These are phyloP conservation scores for Mycena capillaripes DNA, from an alignment of 768 basidiomycete genomes.

Conservation along the genomic window DNA sequence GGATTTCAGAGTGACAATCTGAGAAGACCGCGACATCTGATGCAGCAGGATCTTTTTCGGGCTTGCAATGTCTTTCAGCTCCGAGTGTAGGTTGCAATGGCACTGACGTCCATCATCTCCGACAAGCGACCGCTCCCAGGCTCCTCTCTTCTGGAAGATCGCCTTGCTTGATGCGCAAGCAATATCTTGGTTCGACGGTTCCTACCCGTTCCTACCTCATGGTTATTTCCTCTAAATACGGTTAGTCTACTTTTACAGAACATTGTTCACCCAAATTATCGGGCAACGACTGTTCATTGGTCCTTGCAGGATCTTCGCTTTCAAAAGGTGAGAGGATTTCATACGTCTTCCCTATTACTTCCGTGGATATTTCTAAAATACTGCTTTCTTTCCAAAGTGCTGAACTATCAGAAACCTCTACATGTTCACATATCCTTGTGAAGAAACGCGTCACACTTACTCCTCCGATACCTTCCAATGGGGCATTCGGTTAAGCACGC, in stretches of 20 bases:
- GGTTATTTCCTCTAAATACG: slow-evolving; percentile 21
- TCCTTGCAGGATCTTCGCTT: background rate
- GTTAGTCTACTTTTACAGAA: slow-evolving; percentile 25
- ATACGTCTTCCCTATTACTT: background rate
- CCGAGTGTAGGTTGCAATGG: background rate
- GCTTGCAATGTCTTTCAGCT: background rate
- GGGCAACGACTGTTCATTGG: background rate
- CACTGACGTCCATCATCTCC: slow-evolving; percentile 1
- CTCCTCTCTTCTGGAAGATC: slow-evolving; percentile 17
- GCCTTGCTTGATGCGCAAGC: slow-evolving; percentile 9
- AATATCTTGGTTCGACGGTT: slow-evolving; percentile 12
- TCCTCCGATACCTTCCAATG: too few species aligned
- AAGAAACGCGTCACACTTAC: slow-evolving; percentile 8
- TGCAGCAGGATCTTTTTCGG: background rate
- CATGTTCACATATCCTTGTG: background rate
- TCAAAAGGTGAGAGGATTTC: background rate
- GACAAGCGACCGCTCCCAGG: slow-evolving; percentile 14
- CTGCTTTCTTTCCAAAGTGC: too few species aligned
- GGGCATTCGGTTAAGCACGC: too few species aligned
- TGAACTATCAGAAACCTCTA: background rate
- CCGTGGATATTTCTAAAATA: background rate
- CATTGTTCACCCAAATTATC: background rate
- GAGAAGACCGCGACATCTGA: slow-evolving; percentile 14
- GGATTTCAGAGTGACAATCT: slow-evolving; percentile 13
- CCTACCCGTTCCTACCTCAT: slow-evolving; percentile 7